These are phyloP conservation scores for Pseudogymnoascus destructans DNA, from an alignment of 2,329 filamentous ascomycete genomes.

Conservation along the genomic window DNA sequence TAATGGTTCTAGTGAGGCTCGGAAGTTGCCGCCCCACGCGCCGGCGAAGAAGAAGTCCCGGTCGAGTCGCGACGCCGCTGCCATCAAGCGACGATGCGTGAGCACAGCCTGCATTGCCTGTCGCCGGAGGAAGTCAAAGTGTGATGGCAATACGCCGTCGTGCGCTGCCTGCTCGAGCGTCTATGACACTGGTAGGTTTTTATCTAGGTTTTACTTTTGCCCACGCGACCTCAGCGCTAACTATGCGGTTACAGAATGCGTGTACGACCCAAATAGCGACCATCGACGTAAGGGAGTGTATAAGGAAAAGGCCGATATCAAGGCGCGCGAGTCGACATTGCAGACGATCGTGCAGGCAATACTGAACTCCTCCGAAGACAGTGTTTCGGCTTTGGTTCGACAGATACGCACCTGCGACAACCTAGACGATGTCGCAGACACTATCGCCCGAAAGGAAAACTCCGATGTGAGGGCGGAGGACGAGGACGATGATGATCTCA, in stretches of 20 bases:
- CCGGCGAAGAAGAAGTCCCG: slow-evolving; percentile 21
- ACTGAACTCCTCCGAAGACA: slow-evolving; percentile 78
- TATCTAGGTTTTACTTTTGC: slow-evolving; percentile 10
- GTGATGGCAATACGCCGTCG: slow-evolving; percentile 79
- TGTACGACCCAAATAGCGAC: slow-evolving; percentile 94
- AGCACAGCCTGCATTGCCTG: slow-evolving; percentile 78
- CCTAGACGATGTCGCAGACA: slow-evolving; percentile 42
- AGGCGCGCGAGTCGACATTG: slow-evolving; percentile 74
- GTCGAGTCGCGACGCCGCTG: slow-evolving; percentile 22
- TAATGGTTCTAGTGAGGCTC: background rate
- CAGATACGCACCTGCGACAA: slow-evolving; percentile 74
- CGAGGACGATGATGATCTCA: slow-evolving; percentile 30
- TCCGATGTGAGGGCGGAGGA: slow-evolving; percentile 29
- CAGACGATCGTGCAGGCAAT: slow-evolving; percentile 91
- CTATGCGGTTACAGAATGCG: slow-evolving; percentile 42
- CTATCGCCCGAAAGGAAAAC: slow-evolving; percentile 29
- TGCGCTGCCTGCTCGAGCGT: slow-evolving; percentile 95
- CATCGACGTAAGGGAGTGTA: slow-evolving; percentile 95
- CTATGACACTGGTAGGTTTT: slow-evolving; percentile 49
- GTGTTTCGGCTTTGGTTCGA: slow-evolving; percentile 67
- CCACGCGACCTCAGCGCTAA: background rate
- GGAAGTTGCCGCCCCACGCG: background rate
- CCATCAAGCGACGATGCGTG: slow-evolving; percentile 58
- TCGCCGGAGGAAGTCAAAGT: slow-evolving; percentile 70
- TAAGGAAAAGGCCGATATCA: slow-evolving; percentile 85